Conservation (phyloP, 2,329 filamentous ascomycete species). For the Thermochaetoides dissita region DNA sequence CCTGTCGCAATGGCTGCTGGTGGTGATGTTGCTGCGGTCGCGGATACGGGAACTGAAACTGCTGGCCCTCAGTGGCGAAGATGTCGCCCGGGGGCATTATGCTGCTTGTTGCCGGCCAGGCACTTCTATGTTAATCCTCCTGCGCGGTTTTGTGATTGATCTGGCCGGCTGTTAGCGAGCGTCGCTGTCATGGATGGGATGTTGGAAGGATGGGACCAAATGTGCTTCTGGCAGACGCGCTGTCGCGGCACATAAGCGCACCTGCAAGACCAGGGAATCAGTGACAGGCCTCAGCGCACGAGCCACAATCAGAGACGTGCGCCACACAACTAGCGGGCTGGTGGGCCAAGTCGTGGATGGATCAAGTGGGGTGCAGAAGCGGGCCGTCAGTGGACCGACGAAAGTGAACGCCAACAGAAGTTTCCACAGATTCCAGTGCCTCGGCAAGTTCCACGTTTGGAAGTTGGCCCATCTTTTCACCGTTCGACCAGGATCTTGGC, state of each 20-base stretch:
- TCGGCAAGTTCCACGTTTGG: constrained; percentile 3
- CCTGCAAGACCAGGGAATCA: constrained; percentile 5
- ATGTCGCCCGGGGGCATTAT: constrained; percentile 27
- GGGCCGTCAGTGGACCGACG: constrained; percentile 1
- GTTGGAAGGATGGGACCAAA: background rate
- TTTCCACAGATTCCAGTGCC: constrained; percentile 1
- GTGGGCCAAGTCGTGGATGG: too few relatives aligned
- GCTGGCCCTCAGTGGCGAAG: constrained; percentile 23
- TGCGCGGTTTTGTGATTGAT: too few relatives aligned
- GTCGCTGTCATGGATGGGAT: constrained; percentile 1
- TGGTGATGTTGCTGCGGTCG: constrained; percentile 12
- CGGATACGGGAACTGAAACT: constrained; percentile 11
- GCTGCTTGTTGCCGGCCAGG: constrained; percentile 1
- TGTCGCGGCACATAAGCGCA: constrained; percentile 1
- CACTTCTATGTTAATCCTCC: too few relatives aligned
- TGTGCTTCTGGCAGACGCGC: constrained; percentile 2
- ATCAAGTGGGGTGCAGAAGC: background rate
- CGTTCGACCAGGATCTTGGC: too few relatives aligned
- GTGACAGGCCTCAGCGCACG: constrained; percentile 1
- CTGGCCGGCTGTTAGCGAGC: too few relatives aligned
- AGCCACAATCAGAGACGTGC: background rate
- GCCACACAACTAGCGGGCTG: background rate
- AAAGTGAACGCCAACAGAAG: constrained; percentile 1
- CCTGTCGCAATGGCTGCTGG: constrained; percentile 3
- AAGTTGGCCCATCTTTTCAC: background rate